Base-by-base conservation (phyloP, 225 moss, liverwort and hornwort species). In the Climacium dendroides region DNA sequence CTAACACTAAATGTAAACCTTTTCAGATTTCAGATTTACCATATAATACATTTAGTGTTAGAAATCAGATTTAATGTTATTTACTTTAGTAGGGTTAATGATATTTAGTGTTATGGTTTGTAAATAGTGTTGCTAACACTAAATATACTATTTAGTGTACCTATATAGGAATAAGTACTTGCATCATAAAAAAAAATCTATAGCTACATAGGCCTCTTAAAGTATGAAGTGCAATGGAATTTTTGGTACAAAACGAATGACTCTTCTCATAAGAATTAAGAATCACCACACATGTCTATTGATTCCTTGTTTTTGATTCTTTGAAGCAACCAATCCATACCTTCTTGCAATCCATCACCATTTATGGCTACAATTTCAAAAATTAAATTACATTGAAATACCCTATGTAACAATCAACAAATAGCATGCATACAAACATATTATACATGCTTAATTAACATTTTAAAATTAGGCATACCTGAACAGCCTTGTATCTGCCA, bases 401-500 rank as follows among this genome's bases (percentile, higher is more conserved):
- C 18, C 5, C 11, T 30, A 41, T 4, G 1, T 57, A 34, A 32
- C 23, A 47, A 18, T 24, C 34, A 13, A 17, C 9, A 37, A 52
- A 24, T 11, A 32, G 5, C 4, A 47, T 17, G 14, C 61, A 26
- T 57, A 32, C 45, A 34, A 81, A 34, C 2, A 61, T 3, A 74
- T 80, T 19, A 69, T 18, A 50, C 5, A 67, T 7, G 10, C 15
- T 73, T 73, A n/a, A 22, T 22, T 80, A 60, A 79, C 13, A 5
- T 19, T 15, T 41, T 9, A 48, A 17, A 77, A 43, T 17, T 18
- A 82, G 7, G 20, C 41, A 15, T 67, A 91, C 94, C 90, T 69
- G 94, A 94, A 66, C 94, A 94, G 15, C 79, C 81, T 87, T 94
- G 90, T 48, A 94, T 93, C 13, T 89, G 90, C 93, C 94, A 94